A percentile compares a stretch with the other conserved stretches of the same genome.
phyloP scores from a whole-genome alignment of 1,284 basidiomycete genomes.

The Rhodotorula sp. region DNA sequence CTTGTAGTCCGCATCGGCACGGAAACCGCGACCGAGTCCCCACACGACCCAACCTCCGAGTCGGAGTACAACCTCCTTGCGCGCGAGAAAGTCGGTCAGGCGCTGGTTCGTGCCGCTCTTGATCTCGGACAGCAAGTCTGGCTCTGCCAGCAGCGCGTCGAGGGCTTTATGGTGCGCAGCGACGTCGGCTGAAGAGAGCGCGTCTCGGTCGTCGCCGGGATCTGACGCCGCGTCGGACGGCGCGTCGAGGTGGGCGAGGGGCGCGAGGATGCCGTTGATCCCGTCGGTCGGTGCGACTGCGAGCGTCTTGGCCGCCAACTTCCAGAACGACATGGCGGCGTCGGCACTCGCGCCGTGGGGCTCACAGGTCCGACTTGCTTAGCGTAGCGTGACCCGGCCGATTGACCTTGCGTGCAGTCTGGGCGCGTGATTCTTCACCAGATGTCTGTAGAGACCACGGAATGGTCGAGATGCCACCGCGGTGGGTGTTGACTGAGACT shows the following conservation, averaged over 20 bases:
- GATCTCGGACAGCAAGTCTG: conserved; percentile 39
- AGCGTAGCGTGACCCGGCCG: too few species aligned
- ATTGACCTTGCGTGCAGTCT: background rate
- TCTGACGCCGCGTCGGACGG: background rate
- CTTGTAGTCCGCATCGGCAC: background rate
- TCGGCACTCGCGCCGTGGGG: background rate
- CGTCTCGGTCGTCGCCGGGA: background rate
- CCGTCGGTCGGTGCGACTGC: conserved; percentile 30
- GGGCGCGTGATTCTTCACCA: background rate
- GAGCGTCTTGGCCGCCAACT: conserved; percentile 29
- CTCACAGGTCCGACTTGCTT: background rate
- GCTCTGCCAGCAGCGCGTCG: conserved; percentile 31
- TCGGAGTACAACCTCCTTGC: conserved; percentile 28
- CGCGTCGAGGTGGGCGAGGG: conserved; percentile 17
- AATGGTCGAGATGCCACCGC: too few species aligned
- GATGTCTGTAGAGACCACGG: too few species aligned
- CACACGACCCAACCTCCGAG: conserved; percentile 42
- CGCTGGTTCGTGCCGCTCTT: conserved; percentile 35
- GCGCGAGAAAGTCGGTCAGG: conserved; percentile 37
- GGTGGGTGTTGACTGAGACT: background rate
- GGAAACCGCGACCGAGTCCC: conserved; percentile 33
- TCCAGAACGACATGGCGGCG: conserved; percentile 34
- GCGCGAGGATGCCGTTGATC: conserved; percentile 31
- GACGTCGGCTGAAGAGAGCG: conserved; percentile 9
- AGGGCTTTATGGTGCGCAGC: conserved; percentile 24